Evolutionary conservation across 2,329 filamentous ascomycete species (phyloP).

Genomic region (Zymoseptoria ardabiliae): DNA sequence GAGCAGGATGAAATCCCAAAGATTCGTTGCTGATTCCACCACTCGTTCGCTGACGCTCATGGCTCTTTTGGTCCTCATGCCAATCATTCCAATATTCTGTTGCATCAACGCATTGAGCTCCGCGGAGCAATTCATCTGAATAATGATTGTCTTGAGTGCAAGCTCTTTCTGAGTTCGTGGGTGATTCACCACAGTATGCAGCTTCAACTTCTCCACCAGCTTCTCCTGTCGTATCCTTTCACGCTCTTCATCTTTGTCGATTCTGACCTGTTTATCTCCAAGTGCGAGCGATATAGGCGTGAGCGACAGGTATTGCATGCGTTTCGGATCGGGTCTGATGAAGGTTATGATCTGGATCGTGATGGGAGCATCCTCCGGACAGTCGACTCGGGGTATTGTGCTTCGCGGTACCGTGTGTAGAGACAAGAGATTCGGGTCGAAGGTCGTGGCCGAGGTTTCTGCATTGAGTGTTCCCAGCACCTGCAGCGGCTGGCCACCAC

Average conservation of each 20-base stretch:
- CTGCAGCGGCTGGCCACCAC: slow-evolving; percentile 73
- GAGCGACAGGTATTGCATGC: slow-evolving; percentile 95
- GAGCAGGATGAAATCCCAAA: slow-evolving; percentile 66
- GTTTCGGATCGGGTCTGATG: slow-evolving; percentile 71
- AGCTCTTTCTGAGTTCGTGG: slow-evolving; percentile 73
- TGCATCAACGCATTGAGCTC: slow-evolving; percentile 81
- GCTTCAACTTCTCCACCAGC: slow-evolving; percentile 76
- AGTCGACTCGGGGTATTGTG: slow-evolving; percentile 64
- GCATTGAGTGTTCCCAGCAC: slow-evolving; percentile 79
- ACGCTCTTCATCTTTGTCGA: slow-evolving; percentile 66
- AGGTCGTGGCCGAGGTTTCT: slow-evolving; percentile 37
- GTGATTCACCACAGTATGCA: slow-evolving; percentile 77
- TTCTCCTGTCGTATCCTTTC: slow-evolving; percentile 56
- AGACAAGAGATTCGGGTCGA: slow-evolving; percentile 64
- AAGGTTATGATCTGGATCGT: slow-evolving; percentile 86
- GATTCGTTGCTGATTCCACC: slow-evolving; percentile 82
- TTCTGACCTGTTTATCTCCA: slow-evolving; percentile 60
- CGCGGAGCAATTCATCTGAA: slow-evolving; percentile 92
- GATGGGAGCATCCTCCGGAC: slow-evolving; percentile 54
- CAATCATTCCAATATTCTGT: slow-evolving; percentile 78
- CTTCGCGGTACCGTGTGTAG: slow-evolving; percentile 46
- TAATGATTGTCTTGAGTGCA: slow-evolving; percentile 71
- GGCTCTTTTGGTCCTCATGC: slow-evolving; percentile 70
- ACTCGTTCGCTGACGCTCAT: slow-evolving; percentile 91
- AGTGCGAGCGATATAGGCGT: slow-evolving; percentile 82